Percentiles rank a stretch among this genome's conserved stretches.
These are phyloP conservation scores for Polygonum maritimum DNA, from an alignment of 148 eudicot genomes.

Conservation along the genomic window DNA sequence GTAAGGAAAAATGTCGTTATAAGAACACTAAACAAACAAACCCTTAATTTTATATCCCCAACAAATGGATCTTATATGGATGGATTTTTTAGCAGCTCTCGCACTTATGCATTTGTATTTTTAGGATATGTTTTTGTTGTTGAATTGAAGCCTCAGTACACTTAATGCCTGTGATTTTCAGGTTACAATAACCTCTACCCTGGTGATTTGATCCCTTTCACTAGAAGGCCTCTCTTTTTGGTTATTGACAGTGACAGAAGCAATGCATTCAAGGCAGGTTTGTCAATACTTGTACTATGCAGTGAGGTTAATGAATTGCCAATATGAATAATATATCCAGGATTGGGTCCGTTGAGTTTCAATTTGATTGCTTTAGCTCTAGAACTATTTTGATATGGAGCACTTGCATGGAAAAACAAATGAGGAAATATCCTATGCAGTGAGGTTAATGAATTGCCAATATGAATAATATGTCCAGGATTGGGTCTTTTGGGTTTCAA, in stretches of 20 bases:
- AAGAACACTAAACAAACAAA: too few relatives aligned
- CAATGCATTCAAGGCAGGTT: conserved; percentile 99
- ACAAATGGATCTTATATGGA: neutral
- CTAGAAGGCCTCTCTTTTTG: conserved; percentile 80
- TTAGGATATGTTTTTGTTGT: neutral
- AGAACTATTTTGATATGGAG: neutral
- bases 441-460: conserved; percentile 10
- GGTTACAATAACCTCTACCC: conserved; percentile 76
- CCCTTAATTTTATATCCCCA: neutral
- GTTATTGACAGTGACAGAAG: conserved; percentile 92
- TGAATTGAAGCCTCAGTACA: neutral
- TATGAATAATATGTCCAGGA: neutral
- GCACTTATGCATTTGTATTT: neutral
- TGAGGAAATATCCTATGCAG: neutral
- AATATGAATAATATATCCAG: neutral
- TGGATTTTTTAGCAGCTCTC: neutral
- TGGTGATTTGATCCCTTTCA: conserved; percentile 89
- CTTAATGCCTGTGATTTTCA: conserved; percentile 30
- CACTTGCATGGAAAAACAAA: neutral
- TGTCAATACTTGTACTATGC: conserved; percentile 48
- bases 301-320: conserved; percentile 13
- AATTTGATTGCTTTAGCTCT: neutral
- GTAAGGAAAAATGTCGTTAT: too few relatives aligned
- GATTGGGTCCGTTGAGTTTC: neutral
- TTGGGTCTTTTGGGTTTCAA: neutral